Base-by-base conservation (phyloP, 805 yeast species). In the Ogataea corticis region DNA sequence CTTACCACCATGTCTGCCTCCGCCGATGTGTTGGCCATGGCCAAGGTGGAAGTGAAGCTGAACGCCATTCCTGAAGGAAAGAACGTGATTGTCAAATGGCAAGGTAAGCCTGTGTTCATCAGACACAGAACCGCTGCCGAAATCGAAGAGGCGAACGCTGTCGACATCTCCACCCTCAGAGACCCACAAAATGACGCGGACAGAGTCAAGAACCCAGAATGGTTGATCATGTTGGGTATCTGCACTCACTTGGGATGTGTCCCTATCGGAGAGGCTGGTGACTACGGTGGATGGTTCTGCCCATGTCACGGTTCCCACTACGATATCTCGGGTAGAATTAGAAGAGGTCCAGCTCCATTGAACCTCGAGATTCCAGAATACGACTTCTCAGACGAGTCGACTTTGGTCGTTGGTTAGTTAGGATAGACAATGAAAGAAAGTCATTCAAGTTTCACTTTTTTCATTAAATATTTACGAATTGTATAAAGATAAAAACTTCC, bases 301-400 rank as follows among this genome's bases (percentile, higher is more conserved):
- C 99, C 99, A 57, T 94, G 99, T 79, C 99, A 95, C 80, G 99
- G 99, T 82, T 92, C 98, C 68, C 99, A 95, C 74, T 94, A 94
- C 75, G 99, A 94, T 76, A 95, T 95, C 76, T 91, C 97, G 55
- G 99, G 99, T 72, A 92, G 99, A 85, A 92, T 94, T 70, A 89
- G 99, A 84, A 92, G 83, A 78, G 99, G 99, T 62, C 99, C 99
- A 62, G 99, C 99, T 68, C 99, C 99, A 67, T 82, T 89, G 72
- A 94, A 94, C 80, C 82, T 94, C 77, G 99, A 94, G 79, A 79
- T 94, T 63, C 99, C 99, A 62, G 77, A 80, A 61, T 94, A 94
- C 70, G 88, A 83, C 59, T 87, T 94, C 68, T 63, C 79, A 51
- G 95, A 87, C 66, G 62, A 43, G 41, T 89, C 88, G 55, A 85